Base-by-base conservation (phyloP, 495 filamentous ascomycete species). In the Aspergillus sclerotioniger region DNA sequence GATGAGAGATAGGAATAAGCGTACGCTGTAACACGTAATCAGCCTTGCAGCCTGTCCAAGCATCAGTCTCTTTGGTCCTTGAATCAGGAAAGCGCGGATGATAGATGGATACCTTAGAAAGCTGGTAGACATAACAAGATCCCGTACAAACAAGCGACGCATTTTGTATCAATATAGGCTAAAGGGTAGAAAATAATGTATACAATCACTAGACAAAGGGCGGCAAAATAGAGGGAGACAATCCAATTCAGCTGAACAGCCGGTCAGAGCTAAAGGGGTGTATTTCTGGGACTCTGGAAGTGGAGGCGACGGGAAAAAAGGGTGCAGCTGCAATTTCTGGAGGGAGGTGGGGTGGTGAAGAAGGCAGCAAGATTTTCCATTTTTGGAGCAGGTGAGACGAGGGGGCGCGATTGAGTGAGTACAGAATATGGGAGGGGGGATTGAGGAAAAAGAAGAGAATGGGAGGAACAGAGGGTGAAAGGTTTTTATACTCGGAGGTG, bases 401-500 rank as follows among this genome's bases (percentile, higher is more conserved):
- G 20, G 21, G 51, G 31, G 16, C 37, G 31, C 28, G 51, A 17
- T 53, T 3, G 51, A 32, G 32, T 53, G 33, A 33, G 51, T 53
- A 17, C 13, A 39, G 29, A 53, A 39, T 53, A 53, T 53, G n/a
- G 33, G 51, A 53, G 51, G 17, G n/a, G 51, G 16, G 31, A 29
- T 35, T 41, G 9, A 53, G 45, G 33, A 32, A 35, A 51, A 43
- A 54, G 28, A 25, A 54, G 31, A 35, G 31, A 54, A 16, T 54
- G 20, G 51, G 35, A 45, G 51, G 51, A 35, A 8, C 41, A 44
- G 37, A 54, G 37, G 35, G 51, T 43, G 51, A 8, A 15, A 12
- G 51, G 12, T 54, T 35, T 54, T 54, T 54, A 54, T 54, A 54
- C 37, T 44, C 10, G 37, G 35, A 44, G 51, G 20, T 52, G 16